Conservation (phyloP, 495 filamentous ascomycete species). For the Neurospora discreta region DNA sequence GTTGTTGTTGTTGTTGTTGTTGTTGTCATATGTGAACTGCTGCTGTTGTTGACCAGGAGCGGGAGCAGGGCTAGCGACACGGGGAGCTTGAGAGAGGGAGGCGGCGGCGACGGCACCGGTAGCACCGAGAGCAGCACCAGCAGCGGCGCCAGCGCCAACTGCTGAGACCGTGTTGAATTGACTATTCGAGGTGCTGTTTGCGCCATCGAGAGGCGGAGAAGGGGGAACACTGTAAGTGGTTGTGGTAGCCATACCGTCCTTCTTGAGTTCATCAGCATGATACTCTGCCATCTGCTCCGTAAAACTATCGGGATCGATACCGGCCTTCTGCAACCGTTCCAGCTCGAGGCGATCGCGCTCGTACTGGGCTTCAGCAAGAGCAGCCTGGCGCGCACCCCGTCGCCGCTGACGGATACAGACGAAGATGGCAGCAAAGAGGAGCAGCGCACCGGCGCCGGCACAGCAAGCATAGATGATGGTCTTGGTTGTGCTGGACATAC, state of each 20-base stretch:
- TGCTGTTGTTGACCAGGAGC: constrained; percentile 4
- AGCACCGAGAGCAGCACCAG: constrained; percentile 11
- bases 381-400: constrained; percentile 51
- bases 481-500: constrained; percentile 41
- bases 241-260: constrained; percentile 17
- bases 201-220: constrained; percentile 20
- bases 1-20: no score
- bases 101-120: constrained; percentile 20
- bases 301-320: constrained; percentile 35
- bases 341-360: constrained; percentile 54
- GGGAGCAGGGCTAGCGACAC: constrained; percentile 10
- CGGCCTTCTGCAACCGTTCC: constrained; percentile 39
- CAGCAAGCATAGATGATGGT: constrained; percentile 51
- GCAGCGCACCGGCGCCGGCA: constrained; percentile 36
- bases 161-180: background rate
- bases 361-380: constrained; percentile 41
- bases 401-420: constrained; percentile 59
- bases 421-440: constrained; percentile 38
- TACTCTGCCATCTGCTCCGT: constrained; percentile 29
- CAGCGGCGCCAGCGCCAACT: constrained; percentile 1
- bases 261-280: constrained; percentile 23
- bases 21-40: background rate
- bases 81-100: constrained; percentile 15
- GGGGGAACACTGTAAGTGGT: constrained; percentile 26
- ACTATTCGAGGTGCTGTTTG: constrained; percentile 6